phyloP scores from a whole-genome alignment of 345 rosid genomes.

The Abelmoschus esculentus region DNA sequence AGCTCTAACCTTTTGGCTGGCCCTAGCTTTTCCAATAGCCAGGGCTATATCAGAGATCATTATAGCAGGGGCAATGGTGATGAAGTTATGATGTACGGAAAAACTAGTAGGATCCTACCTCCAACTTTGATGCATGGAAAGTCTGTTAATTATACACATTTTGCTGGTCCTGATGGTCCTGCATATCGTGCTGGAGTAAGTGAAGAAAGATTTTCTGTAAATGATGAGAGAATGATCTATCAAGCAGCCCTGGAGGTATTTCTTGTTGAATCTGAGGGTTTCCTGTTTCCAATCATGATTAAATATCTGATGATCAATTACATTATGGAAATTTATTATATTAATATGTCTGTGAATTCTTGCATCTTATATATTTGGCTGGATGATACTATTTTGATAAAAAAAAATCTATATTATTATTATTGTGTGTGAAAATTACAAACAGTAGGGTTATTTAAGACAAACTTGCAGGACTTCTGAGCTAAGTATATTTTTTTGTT shows the following conservation, averaged over 20 bases:
- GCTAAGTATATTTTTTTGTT: not conserved
- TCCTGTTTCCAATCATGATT: not conserved
- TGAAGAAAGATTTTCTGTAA: conserved; percentile 48
- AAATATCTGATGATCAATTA: not conserved
- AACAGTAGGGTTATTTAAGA: no score
- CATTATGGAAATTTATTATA: not conserved
- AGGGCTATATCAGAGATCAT: conserved; percentile 34
- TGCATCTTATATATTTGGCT: not conserved
- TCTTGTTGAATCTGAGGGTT: conserved; percentile 3
- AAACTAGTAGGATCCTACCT: not conserved
- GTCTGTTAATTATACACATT: conserved; percentile 32
- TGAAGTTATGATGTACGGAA: not conserved
- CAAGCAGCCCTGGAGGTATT: conserved; percentile 86
- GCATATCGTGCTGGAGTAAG: conserved; percentile 33
- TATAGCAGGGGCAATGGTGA: conserved; percentile 2
- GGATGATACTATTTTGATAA: not conserved
- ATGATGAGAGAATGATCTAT: conserved; percentile 74
- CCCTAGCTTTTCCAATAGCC: conserved; percentile 29
- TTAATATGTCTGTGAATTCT: not conserved
- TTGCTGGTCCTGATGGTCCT: conserved; percentile 42
- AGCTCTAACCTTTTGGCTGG: conserved; percentile 28
- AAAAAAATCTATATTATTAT: not conserved
- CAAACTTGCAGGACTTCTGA: not conserved
- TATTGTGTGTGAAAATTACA: not conserved
- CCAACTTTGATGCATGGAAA: conserved; percentile 29